Evolutionary conservation across 2,329 filamentous ascomycete species (phyloP).

Genomic region (Talaromyces sp.): DNA sequence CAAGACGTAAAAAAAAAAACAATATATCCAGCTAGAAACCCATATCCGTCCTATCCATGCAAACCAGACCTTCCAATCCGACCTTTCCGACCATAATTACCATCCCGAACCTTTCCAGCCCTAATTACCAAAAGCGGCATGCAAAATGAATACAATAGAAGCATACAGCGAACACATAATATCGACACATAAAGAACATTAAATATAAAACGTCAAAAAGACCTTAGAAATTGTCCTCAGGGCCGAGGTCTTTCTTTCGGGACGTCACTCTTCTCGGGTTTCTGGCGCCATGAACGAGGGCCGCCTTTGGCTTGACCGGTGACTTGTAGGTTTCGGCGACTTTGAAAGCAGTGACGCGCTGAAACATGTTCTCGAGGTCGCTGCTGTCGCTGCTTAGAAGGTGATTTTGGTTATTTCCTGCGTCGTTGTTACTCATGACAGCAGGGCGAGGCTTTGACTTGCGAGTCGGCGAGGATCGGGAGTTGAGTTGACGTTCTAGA

Average conservation of each 20-base stretch:
- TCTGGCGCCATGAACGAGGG: slow-evolving; percentile 20
- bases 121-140: background rate
- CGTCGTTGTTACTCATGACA: slow-evolving; percentile 15
- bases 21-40: slow-evolving; percentile 4
- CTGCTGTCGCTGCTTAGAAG: slow-evolving; percentile 34
- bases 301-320: slow-evolving; percentile 19
- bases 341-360: slow-evolving; percentile 40
- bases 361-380: slow-evolving; percentile 39
- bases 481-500: slow-evolving; percentile 63
- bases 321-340: slow-evolving; percentile 35
- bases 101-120: background rate
- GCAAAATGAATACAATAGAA: background rate
- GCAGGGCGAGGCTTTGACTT: slow-evolving; percentile 32
- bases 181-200: background rate
- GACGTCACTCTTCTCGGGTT: slow-evolving; percentile 45
- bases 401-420: slow-evolving; percentile 29
- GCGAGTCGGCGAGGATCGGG: slow-evolving; percentile 64
- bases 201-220: background rate
- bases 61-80: background rate
- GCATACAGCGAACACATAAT: background rate
- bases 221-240: slow-evolving; percentile 37
- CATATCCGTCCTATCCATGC: slow-evolving; percentile 2
- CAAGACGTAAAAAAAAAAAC: background rate
- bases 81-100: background rate
- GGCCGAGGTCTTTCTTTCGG: slow-evolving; percentile 47